A percentile compares a stretch with the other conserved stretches of the same genome.
Evolutionary conservation across 148 eudicot species (phyloP).

Genomic region (Gaultheria prostrata): DNA sequence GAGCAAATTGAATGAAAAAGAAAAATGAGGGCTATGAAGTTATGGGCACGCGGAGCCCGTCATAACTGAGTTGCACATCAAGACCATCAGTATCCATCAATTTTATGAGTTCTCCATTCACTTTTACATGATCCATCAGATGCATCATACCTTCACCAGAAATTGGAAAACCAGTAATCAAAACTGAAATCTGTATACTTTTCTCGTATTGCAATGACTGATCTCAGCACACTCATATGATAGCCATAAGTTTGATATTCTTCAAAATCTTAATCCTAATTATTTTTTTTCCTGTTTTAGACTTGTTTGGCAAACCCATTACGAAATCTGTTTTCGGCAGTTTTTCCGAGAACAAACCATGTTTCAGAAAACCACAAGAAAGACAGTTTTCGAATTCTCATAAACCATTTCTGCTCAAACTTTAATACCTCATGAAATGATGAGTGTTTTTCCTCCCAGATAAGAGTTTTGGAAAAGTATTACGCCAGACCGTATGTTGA

Average conservation of each 20-base stretch:
- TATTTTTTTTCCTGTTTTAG: not conserved
- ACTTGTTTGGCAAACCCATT: not conserved
- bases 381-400: not conserved
- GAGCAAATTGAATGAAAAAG: not conserved
- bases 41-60: conserved; percentile 83
- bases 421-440: not conserved
- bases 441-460: not conserved
- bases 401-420: not conserved
- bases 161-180: conserved; percentile 13
- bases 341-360: not conserved
- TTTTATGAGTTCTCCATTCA: conserved; percentile 46
- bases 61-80: conserved; percentile 83
- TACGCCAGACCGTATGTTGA: not conserved
- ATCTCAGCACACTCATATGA: not conserved
- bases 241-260: not conserved
- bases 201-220: not conserved
- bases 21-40: conserved; percentile 36
- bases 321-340: not conserved
- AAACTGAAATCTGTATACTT: not conserved
- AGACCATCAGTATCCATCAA: conserved; percentile 77
- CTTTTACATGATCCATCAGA: conserved; percentile 88
- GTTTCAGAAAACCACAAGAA: not conserved
- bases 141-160: conserved; percentile 86
- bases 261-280: conserved; percentile 6
- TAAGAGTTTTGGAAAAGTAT: not conserved